phyloP scores from a whole-genome alignment of 1,139 yeast species.

The Taphrina wiesneri region DNA sequence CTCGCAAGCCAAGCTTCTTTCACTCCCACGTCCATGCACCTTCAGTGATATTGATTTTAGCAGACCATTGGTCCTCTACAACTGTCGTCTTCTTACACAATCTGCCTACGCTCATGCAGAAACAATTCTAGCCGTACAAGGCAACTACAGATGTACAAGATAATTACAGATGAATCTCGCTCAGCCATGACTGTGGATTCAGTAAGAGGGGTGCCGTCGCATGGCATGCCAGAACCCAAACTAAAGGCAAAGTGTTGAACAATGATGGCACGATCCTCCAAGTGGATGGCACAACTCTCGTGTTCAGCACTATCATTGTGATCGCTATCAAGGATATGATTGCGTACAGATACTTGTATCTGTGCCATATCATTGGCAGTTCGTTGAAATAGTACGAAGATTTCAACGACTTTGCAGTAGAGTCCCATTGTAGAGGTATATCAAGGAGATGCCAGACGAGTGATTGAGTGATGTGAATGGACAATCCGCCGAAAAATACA shows the following conservation, averaged over 20 bases:
- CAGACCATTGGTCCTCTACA: too few relatives aligned
- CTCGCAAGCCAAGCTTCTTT: slow-evolving; percentile 21
- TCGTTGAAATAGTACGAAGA: slow-evolving; percentile 26
- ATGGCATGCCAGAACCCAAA: slow-evolving; percentile 28
- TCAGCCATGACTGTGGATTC: slow-evolving; percentile 30
- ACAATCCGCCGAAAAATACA: slow-evolving; percentile 37
- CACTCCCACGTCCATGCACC: too few relatives aligned
- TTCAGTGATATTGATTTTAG: too few relatives aligned
- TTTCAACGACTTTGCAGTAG: slow-evolving; percentile 35
- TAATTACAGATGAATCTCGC: slow-evolving; percentile 19
- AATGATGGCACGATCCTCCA: slow-evolving; percentile 28
- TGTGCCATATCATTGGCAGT: slow-evolving; percentile 21
- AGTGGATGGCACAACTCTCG: background rate
- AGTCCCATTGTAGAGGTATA: slow-evolving; percentile 37
- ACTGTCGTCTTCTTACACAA: too few relatives aligned
- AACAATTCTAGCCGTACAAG: too few relatives aligned
- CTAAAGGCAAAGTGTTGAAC: slow-evolving; percentile 15
- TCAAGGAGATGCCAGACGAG: slow-evolving; percentile 36
- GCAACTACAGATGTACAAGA: too few relatives aligned
- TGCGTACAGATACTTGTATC: slow-evolving; percentile 24
- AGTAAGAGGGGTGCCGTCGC: slow-evolving; percentile 21
- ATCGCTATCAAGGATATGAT: background rate
- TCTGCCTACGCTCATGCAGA: too few relatives aligned
- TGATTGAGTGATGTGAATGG: slow-evolving; percentile 37
- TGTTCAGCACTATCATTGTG: slow-evolving; percentile 2